Evolutionary conservation across 2,329 filamentous ascomycete genomes (phyloP), one percentile per base, ranked within the genome.

Genomic region (Cercospora sp.): DNA sequence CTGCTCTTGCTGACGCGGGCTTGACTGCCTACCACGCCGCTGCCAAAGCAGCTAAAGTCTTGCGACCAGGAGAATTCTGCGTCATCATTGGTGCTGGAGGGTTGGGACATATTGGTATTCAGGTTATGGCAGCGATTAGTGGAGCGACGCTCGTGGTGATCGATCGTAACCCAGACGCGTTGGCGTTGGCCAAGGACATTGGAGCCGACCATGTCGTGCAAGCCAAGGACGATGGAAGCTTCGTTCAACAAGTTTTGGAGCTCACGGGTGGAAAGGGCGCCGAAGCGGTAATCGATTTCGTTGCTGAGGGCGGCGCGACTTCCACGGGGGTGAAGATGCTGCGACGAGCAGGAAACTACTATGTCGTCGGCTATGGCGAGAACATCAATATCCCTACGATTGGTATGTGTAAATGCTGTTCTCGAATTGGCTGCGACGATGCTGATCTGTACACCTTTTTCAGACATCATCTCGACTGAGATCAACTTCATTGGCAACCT

Each of bases 401-500:
- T 42, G 51, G 62, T 64, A 33, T 48, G 62, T 59, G 5, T 6
- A 4, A 7, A 26, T 3, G 26, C n/a, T 5, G 4, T 8, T n/a
- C 10, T 31, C 8, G 33, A 30, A 5, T 9, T 31, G 16, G 9
- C 31, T n/a, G 36, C n/a, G n/a, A 12, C 6, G 31, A 45, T 23
- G 16, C 42, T 59, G 18, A 57, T 45, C 20, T 36, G 71, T 73
- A 53, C 68, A 70, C 18, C 67, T 67, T 42, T 42, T 72, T 69
- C 16, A 62, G 73, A 75, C 53, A 73, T 74, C 40, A 74, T 75
- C 61, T 72, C 69, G 9, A 72, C 72, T 1, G 73, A 74, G 68
- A 75, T 74, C 71, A 74, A 74, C 51, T 69, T 74, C 64, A 71
- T 74, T 8, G 69, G 72, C 48, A 73, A 75, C 55, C 70, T 73